These are phyloP conservation scores for Ophioceras dolichostomum DNA, from an alignment of 2,329 filamentous ascomycete species.

Conservation along the genomic window DNA sequence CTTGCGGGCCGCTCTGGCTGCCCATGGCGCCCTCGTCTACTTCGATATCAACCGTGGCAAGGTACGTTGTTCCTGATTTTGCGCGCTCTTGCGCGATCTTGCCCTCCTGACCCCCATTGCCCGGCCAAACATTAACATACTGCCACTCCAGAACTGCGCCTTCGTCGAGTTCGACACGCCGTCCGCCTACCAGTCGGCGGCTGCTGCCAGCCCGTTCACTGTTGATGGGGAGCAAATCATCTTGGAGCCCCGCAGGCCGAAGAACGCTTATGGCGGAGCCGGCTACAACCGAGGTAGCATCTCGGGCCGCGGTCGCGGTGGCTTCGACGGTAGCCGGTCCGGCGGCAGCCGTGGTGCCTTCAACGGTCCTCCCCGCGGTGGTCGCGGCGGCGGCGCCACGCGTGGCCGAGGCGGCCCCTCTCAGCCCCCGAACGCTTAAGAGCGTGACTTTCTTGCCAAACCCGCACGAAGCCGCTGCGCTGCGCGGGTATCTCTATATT, in stretches of 20 bases:
- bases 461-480: no score
- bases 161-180: conserved; percentile 85
- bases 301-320: conserved; percentile 54
- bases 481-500: no score
- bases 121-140: conserved; percentile 5
- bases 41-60: conserved; percentile 75
- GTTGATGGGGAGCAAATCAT: conserved; percentile 72
- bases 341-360: conserved; percentile 56
- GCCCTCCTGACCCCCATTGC: no score
- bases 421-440: conserved; percentile 39
- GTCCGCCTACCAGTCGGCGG: conserved; percentile 72
- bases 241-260: conserved; percentile 81
- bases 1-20: conserved; percentile 56
- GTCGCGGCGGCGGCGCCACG: conserved; percentile 51
- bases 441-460: background rate
- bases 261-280: conserved; percentile 58
- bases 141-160: conserved; percentile 64
- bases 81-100: background rate
- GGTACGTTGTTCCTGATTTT: conserved; percentile 38
- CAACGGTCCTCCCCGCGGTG: conserved; percentile 45
- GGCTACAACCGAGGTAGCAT: conserved; percentile 50
- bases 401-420: conserved; percentile 48
- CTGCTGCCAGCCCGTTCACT: conserved; percentile 72
- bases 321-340: conserved; percentile 45
- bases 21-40: conserved; percentile 58